Percentiles rank a stretch among this genome's conserved stretches.
phyloP scores from a whole-genome alignment of 495 filamentous ascomycete genomes.

The Penicillium lividum region DNA sequence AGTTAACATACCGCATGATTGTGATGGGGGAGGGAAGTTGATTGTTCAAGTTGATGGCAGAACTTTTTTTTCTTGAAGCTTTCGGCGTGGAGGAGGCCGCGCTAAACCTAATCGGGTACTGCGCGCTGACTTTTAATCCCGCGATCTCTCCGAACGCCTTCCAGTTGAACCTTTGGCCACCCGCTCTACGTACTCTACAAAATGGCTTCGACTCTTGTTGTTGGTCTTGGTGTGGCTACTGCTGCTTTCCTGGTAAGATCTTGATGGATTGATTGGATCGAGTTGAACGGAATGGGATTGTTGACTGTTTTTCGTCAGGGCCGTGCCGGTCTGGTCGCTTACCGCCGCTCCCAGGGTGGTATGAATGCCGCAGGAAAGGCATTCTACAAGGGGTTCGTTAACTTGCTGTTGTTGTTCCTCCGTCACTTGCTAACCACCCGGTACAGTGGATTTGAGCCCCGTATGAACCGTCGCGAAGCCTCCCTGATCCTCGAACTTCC shows the following conservation, averaged over 20 bases:
- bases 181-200: constrained; percentile 20
- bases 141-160: constrained; percentile 10
- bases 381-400: constrained; percentile 81
- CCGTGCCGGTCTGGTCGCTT: constrained; percentile 85
- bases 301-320: constrained; percentile 56
- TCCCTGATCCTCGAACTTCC: constrained; percentile 86
- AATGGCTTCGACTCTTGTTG: constrained; percentile 74
- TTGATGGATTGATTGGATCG: not conserved
- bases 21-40: constrained; percentile 21
- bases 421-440: constrained; percentile 2
- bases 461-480: constrained; percentile 90
- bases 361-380: constrained; percentile 78
- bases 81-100: constrained; percentile 30
- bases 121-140: constrained; percentile 36
- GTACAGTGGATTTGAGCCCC: constrained; percentile 77
- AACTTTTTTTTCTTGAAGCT: constrained; percentile 38
- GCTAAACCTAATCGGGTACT: constrained; percentile 30
- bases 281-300: not conserved
- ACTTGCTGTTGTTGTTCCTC: not conserved
- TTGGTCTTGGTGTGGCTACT: constrained; percentile 77
- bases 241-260: constrained; percentile 73
- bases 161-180: constrained; percentile 7
- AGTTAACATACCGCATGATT: constrained; percentile 37
- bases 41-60: constrained; percentile 23
- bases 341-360: constrained; percentile 77